Evolutionary conservation across 352 stramenopile species (phyloP).

Genomic region (Globisporangium mamillatum): DNA sequence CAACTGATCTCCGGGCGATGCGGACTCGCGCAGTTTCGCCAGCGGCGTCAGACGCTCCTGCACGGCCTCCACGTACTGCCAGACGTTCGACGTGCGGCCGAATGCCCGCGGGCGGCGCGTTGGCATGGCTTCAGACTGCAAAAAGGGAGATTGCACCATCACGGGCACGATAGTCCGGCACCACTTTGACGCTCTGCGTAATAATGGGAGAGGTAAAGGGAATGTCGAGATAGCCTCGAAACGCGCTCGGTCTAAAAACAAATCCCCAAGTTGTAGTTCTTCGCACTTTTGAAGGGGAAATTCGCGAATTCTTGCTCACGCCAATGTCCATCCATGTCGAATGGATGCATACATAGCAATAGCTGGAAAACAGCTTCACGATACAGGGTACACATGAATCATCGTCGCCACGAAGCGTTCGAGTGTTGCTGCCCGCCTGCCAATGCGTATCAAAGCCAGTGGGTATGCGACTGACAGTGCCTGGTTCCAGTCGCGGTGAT

Average conservation of each 20-base stretch:
- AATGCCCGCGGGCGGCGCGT: conserved; percentile 41
- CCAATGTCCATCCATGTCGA: neutral
- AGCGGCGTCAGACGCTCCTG: conserved; percentile 34
- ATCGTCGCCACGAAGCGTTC: neutral
- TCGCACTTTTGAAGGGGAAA: neutral
- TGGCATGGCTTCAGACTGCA: neutral
- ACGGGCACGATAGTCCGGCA: neutral
- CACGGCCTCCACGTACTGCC: conserved; percentile 60
- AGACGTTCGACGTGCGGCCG: conserved; percentile 66
- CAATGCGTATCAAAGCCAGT: no score
- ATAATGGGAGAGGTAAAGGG: neutral
- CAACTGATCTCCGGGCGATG: neutral
- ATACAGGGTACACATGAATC: no score
- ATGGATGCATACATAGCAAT: neutral
- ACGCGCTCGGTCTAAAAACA: neutral
- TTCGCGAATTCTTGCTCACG: neutral
- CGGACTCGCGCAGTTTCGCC: neutral
- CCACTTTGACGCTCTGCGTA: neutral
- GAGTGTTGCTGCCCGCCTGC: no score
- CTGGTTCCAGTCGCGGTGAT: neutral
- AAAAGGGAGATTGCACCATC: neutral
- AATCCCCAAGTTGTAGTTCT: neutral
- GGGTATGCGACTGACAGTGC: no score
- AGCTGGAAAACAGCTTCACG: no score
- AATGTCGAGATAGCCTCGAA: neutral